These are phyloP conservation scores for Thraustochytrium striatum DNA, from an alignment of 352 stramenopile genomes.

Conservation along the genomic window DNA sequence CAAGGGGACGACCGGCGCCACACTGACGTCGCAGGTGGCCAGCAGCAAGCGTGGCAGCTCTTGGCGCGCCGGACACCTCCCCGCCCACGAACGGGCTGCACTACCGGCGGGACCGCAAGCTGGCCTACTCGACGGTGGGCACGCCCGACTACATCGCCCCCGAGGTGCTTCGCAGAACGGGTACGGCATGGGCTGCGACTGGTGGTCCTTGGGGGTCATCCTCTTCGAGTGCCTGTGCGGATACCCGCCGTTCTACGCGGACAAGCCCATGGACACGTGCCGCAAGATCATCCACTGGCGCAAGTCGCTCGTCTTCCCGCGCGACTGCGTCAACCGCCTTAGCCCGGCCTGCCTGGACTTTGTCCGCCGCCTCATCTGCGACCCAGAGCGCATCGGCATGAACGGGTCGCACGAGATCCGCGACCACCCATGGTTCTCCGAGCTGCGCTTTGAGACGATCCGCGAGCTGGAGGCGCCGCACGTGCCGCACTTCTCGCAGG, in stretches of 20 bases:
- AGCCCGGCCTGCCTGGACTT: conserved; percentile 83
- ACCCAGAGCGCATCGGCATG: conserved; percentile 84
- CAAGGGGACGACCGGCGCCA: conserved; percentile 10
- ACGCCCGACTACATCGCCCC: conserved; percentile 98
- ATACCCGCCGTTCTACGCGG: conserved; percentile 98
- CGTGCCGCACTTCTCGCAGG: conserved; percentile 3
- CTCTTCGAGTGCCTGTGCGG: conserved; percentile 98
- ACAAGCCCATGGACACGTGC: conserved; percentile 93
- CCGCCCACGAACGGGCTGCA: conserved; percentile 53
- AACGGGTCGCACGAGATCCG: conserved; percentile 92
- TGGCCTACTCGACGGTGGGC: conserved; percentile 95
- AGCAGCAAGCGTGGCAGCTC: background rate
- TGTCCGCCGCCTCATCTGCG: conserved; percentile 84
- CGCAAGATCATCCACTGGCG: conserved; percentile 87
- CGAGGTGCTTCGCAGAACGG: conserved; percentile 90
- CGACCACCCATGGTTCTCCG: conserved; percentile 91
- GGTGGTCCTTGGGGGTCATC: conserved; percentile 98
- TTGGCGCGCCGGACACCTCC: background rate
- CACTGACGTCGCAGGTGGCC: conserved; percentile 23
- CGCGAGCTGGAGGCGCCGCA: conserved; percentile 54
- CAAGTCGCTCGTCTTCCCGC: conserved; percentile 73
- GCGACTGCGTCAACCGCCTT: conserved; percentile 56
- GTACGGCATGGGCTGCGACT: conserved; percentile 90
- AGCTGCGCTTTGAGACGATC: conserved; percentile 55
- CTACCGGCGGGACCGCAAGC: conserved; percentile 69